Conservation (phyloP, 441 rosid genomes). For the Monsonia emarginata region DNA sequence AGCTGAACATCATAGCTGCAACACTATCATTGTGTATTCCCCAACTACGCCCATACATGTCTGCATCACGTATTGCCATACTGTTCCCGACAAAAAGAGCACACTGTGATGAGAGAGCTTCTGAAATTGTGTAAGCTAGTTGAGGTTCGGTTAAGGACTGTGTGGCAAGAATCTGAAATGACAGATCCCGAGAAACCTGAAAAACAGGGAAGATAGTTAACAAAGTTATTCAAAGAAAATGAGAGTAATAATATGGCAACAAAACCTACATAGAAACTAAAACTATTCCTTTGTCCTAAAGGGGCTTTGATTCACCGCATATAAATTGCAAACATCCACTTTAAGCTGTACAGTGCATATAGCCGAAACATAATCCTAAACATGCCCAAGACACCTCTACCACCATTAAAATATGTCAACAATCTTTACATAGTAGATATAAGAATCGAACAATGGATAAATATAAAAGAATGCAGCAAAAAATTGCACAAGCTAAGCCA, state of each 20-base stretch:
- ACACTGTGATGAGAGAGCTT: conserved; percentile 45
- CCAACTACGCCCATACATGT: conserved; percentile 70
- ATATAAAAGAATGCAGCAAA: not conserved
- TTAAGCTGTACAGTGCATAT: not conserved
- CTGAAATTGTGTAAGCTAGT: conserved; percentile 58
- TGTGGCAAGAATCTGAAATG: conserved; percentile 53
- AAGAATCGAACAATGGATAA: not conserved
- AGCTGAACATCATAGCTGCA: conserved; percentile 33
- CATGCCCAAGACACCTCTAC: not conserved
- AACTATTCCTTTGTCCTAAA: not conserved
- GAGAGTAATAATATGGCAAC: not conserved
- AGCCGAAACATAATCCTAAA: not conserved
- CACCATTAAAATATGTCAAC: not conserved
- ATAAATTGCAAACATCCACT: not conserved
- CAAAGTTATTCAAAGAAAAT: conserved; percentile 6
- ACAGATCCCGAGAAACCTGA: conserved; percentile 65
- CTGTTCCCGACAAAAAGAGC: conserved; percentile 92
- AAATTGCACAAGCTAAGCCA: not conserved
- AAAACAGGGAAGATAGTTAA: conserved; percentile 18
- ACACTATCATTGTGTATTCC: conserved; percentile 22
- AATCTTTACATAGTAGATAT: not conserved
- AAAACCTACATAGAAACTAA: not conserved
- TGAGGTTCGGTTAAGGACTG: conserved; percentile 67
- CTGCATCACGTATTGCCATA: conserved; percentile 89
- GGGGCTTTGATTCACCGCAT: not conserved